Evolutionary conservation across 1,284 basidiomycete species (phyloP).

Genomic region (Volvariella volvacea): DNA sequence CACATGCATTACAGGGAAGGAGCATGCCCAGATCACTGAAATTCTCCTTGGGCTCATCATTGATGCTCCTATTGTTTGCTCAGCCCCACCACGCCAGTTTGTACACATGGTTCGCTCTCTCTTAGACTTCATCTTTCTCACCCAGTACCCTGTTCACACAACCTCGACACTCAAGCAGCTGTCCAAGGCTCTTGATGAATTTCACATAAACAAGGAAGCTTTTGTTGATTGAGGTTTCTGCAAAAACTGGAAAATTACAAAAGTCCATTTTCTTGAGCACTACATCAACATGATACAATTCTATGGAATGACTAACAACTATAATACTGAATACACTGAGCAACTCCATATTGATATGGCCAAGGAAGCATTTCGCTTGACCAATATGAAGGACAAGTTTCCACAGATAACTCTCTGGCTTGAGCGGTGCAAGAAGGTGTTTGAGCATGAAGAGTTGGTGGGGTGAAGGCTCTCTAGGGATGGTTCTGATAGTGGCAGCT

Average conservation of each 20-base stretch:
- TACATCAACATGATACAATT: neutral
- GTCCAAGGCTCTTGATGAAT: neutral
- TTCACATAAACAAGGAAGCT: neutral
- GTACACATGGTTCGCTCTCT: neutral
- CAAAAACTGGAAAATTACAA: constrained; percentile 1
- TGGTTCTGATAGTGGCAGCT: neutral
- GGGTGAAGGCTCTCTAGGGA: neutral
- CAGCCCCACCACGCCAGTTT: neutral
- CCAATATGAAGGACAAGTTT: constrained; percentile 8
- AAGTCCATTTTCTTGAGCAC: neutral
- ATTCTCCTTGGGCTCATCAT: constrained; percentile 22
- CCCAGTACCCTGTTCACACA: neutral
- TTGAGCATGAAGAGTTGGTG: neutral
- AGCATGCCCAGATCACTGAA: constrained; percentile 22
- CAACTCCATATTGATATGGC: neutral
- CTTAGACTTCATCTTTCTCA: constrained; percentile 1
- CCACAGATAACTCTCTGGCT: constrained; percentile 11
- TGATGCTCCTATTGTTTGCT: constrained; percentile 1
- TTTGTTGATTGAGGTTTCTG: neutral
- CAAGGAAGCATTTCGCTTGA: constrained; percentile 2
- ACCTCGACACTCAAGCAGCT: neutral
- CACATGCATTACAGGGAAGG: constrained; percentile 20
- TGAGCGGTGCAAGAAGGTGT: constrained; percentile 6
- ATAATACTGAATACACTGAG: constrained; percentile 1
- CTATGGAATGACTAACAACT: constrained; percentile 2